Conservation (phyloP, 2,329 filamentous ascomycete species). For the Diaporthe sp. region DNA sequence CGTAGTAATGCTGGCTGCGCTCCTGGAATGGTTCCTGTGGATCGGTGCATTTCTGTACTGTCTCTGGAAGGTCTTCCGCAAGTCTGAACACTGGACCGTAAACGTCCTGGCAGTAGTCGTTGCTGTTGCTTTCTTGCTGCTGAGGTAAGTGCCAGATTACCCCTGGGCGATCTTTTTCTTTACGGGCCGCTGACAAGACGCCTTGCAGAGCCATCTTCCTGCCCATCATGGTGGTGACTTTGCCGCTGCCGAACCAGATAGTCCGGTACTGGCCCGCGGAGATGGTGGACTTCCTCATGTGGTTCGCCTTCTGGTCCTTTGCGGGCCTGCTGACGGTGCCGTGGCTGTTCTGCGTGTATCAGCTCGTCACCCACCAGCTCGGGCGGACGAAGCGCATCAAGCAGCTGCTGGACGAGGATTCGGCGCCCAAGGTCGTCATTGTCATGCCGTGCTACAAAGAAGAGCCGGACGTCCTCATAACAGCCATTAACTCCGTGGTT, state of each 20-base stretch:
- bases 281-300: constrained; percentile 83
- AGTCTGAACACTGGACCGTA: constrained; percentile 90
- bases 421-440: constrained; percentile 93
- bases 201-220: constrained; percentile 80
- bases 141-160: constrained; percentile 71
- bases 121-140: constrained; percentile 77
- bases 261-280: constrained; percentile 77
- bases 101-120: constrained; percentile 82
- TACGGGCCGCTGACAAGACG: constrained; percentile 2
- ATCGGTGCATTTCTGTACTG: constrained; percentile 95
- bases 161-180: background rate
- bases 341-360: constrained; percentile 94
- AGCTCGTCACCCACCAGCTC: constrained; percentile 88
- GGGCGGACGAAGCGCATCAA: constrained; percentile 87
- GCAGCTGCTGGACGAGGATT: constrained; percentile 84
- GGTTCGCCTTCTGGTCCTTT: constrained; percentile 97
- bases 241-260: constrained; percentile 83
- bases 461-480: constrained; percentile 84
- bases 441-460: constrained; percentile 99
- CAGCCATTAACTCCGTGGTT: constrained; percentile 91
- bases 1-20: constrained; percentile 83
- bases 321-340: constrained; percentile 87
- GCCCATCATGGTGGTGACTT: constrained; percentile 93
- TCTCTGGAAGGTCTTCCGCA: constrained; percentile 86
- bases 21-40: constrained; percentile 96